Evolutionary conservation across 2,329 filamentous ascomycete genomes (phyloP).

Genomic region (Aspergillus udagawae): DNA sequence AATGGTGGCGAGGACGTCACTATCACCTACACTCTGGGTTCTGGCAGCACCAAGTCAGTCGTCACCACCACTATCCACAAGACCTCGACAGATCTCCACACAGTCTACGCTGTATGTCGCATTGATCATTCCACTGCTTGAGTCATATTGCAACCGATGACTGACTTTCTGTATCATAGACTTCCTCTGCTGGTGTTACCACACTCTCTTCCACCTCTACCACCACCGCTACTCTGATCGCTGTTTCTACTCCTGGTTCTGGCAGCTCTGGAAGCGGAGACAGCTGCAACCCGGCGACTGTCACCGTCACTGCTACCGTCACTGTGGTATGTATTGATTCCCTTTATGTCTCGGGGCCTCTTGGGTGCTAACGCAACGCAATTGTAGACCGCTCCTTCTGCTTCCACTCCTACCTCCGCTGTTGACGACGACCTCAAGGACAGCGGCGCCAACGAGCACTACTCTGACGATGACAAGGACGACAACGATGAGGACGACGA

Average conservation of each 20-base stretch:
- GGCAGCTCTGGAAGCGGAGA: slow-evolving; percentile 7
- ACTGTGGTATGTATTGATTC: slow-evolving; percentile 29
- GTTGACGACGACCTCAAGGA: no score
- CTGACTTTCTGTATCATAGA: slow-evolving; percentile 1
- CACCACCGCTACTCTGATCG: slow-evolving; percentile 23
- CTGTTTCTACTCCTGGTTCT: slow-evolving; percentile 13
- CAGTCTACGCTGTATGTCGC: slow-evolving; percentile 24
- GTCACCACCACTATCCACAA: slow-evolving; percentile 31
- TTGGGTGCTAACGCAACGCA: not conserved
- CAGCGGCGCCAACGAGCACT: not conserved
- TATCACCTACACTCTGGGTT: slow-evolving; percentile 39
- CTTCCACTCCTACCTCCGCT: slow-evolving; percentile 8
- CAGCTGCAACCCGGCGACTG: slow-evolving; percentile 16
- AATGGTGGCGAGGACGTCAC: slow-evolving; percentile 22
- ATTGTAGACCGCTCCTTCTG: slow-evolving; percentile 6
- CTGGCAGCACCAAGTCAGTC: slow-evolving; percentile 31
- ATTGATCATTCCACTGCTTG: not conserved
- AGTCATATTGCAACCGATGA: not conserved
- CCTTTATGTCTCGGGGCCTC: not conserved
- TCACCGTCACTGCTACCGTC: slow-evolving; percentile 33
- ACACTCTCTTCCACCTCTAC: slow-evolving; percentile 29
- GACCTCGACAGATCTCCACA: slow-evolving; percentile 27
- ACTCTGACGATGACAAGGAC: not conserved
- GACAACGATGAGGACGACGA: slow-evolving; percentile 1
- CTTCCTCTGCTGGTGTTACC: slow-evolving; percentile 17